phyloP scores from a whole-genome alignment of 129 eudicot genomes.

The Flaveria ramosissima region DNA sequence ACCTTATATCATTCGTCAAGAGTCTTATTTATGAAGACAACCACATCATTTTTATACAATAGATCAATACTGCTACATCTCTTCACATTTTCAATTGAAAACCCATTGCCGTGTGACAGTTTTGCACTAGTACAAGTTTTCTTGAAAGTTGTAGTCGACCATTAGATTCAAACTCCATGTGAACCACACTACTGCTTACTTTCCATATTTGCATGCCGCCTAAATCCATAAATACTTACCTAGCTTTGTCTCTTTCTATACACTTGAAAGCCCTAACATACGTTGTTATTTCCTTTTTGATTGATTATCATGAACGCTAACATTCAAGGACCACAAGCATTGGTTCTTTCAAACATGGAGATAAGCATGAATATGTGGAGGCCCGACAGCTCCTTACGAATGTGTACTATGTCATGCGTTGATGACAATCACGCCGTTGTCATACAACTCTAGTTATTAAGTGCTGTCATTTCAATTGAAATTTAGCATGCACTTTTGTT shows the following conservation, averaged over 20 bases:
- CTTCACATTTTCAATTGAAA: not conserved
- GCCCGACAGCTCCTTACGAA: slow-evolving; percentile 30
- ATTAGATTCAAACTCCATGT: not conserved
- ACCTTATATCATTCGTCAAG: too few species aligned
- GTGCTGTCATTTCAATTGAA: not conserved
- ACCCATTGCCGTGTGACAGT: slow-evolving; percentile 14
- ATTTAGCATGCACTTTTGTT: not conserved
- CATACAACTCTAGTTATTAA: not conserved
- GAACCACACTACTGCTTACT: slow-evolving; percentile 21
- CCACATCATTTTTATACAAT: too few species aligned
- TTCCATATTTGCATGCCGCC: not conserved
- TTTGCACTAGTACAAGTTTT: slow-evolving; percentile 26
- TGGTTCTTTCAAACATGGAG: slow-evolving; percentile 26
- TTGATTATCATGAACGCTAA: too few species aligned
- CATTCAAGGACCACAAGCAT: too few species aligned
- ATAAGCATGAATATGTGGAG: slow-evolving; percentile 35
- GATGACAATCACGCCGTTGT: not conserved
- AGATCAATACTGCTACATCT: too few species aligned
- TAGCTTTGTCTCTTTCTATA: too few species aligned
- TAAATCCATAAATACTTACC: too few species aligned
- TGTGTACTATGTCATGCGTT: not conserved
- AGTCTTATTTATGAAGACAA: too few species aligned
- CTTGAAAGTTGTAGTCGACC: slow-evolving; percentile 31
- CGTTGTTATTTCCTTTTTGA: too few species aligned
- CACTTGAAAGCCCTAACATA: too few species aligned